phyloP scores from a whole-genome alignment of 2,329 filamentous ascomycete species.

The Purpureocillium takamizusanense region DNA sequence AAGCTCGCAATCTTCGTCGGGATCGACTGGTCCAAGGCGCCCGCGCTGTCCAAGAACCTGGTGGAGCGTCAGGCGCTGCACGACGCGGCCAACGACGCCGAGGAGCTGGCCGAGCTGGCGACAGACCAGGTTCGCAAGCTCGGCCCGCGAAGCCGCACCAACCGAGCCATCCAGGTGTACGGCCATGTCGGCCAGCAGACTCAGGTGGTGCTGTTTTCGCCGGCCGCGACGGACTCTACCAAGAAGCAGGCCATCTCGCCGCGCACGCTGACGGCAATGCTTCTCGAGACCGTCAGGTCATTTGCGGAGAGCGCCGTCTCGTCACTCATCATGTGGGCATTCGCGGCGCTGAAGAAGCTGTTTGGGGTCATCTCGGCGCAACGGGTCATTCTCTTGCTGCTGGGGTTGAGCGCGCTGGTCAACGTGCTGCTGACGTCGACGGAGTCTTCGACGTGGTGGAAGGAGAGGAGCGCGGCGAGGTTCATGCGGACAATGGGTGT shows the following conservation, averaged over 20 bases:
- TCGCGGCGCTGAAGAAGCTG: conserved; percentile 54
- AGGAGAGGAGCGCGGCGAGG: conserved; percentile 66
- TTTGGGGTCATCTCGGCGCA: conserved; percentile 66
- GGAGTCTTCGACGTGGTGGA: conserved; percentile 72
- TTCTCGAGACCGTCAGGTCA: conserved; percentile 64
- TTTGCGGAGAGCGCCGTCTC: conserved; percentile 67
- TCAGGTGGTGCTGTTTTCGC: conserved; percentile 52
- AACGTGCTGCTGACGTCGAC: conserved; percentile 71
- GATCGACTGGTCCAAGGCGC: conserved; percentile 74
- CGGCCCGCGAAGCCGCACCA: conserved; percentile 64
- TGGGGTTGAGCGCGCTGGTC: conserved; percentile 59
- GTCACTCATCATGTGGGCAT: conserved; percentile 68
- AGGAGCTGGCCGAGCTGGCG: conserved; percentile 66
- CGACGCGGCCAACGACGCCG: conserved; percentile 63
- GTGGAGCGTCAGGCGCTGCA: conserved; percentile 65
- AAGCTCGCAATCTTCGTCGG: conserved; percentile 83
- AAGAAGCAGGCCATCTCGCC: conserved; percentile 53
- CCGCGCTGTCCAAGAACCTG: conserved; percentile 49
- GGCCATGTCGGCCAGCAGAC: conserved; percentile 64
- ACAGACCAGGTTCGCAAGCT: conserved; percentile 70
- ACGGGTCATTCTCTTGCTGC: conserved; percentile 59
- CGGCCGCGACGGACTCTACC: conserved; percentile 33
- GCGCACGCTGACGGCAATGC: conserved; percentile 56
- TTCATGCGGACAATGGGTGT: conserved; percentile 82
- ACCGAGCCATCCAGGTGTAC: conserved; percentile 71